Evolutionary conservation across 148 eudicot genomes (phyloP).

Genomic region (Chenopodium formosanum): DNA sequence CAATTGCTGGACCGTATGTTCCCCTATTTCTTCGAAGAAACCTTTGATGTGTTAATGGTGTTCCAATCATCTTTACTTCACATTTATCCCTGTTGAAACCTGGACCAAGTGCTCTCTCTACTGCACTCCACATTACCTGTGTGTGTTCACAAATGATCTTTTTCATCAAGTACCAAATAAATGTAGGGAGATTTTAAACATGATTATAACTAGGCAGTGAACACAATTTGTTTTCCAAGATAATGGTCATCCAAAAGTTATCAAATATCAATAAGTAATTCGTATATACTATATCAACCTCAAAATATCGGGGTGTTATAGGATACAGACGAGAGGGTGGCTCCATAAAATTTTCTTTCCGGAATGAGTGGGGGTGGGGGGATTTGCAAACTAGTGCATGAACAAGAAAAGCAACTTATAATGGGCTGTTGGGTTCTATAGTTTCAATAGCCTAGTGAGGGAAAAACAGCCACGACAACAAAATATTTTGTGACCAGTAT

Average conservation of each 20-base stretch:
- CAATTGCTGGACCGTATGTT: conserved; percentile 91
- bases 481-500: neutral
- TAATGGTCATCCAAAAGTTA: too few relatives aligned
- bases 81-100: conserved; percentile 78
- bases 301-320: too few relatives aligned
- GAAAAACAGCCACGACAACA: neutral
- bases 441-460: too few relatives aligned
- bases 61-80: conserved; percentile 81
- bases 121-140: conserved; percentile 90
- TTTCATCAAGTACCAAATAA: neutral
- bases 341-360: too few relatives aligned
- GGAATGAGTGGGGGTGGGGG: too few relatives aligned
- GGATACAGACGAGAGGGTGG: too few relatives aligned
- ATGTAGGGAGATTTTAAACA: neutral
- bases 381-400: too few relatives aligned
- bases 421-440: too few relatives aligned
- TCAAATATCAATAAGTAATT: too few relatives aligned
- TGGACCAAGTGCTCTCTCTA: conserved; percentile 77
- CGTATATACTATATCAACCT: too few relatives aligned
- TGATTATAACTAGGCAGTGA: neutral
- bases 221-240: neutral
- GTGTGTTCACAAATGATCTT: neutral
- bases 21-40: conserved; percentile 86
- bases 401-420: too few relatives aligned
- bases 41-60: conserved; percentile 84